Base-by-base conservation (phyloP, 768 basidiomycete species). In the Boletales sp. region DNA sequence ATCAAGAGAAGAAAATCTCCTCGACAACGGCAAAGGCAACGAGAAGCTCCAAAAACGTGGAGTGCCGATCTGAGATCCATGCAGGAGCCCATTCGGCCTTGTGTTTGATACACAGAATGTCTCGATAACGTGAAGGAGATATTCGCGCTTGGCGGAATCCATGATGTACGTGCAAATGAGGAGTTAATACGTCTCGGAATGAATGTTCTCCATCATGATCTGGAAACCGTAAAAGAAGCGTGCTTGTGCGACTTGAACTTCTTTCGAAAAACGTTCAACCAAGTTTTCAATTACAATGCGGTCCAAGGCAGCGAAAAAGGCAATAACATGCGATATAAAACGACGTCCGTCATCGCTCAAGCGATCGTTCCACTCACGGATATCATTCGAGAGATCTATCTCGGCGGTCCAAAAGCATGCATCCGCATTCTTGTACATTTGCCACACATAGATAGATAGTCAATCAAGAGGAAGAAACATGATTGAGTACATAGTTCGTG, bases 171-270 rank as follows among this genome's bases (percentile, higher is more conserved):
- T 87, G 68, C 94, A 91, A 61, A 96, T 94, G 62, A 96, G 86
- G 41, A 95, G 81, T 0, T 92, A 94, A 70, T 96, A 96, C 0
- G 94, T 93, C 69, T 95, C 94, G 13, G 92, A 93, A 69, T 96
- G 94, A 50, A 95, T 81, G 71, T 95, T 96, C 65, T 95, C 94
- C 82, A 94, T 95, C 94, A 95, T 94, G 66, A 95, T 89, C 68
- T 96, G 94, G 72, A 94, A 95, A 15, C 93, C 93, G 65, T 96
- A 95, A 74, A 96, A 96, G 67, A 87, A 94, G 6, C 93, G 84
- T 9, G 91, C 94, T 68, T 96, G 94, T 5, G 92, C 87, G 2
- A 77, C 77, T 68, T 95, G 93, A 8, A 95, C 90, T 64, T 95
- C 94, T 50, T 79, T 83, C 10, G 89, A 90, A 72, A 95, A 95